Base-by-base conservation (phyloP, 129 eudicot species). In the Escallonia herrerae region DNA sequence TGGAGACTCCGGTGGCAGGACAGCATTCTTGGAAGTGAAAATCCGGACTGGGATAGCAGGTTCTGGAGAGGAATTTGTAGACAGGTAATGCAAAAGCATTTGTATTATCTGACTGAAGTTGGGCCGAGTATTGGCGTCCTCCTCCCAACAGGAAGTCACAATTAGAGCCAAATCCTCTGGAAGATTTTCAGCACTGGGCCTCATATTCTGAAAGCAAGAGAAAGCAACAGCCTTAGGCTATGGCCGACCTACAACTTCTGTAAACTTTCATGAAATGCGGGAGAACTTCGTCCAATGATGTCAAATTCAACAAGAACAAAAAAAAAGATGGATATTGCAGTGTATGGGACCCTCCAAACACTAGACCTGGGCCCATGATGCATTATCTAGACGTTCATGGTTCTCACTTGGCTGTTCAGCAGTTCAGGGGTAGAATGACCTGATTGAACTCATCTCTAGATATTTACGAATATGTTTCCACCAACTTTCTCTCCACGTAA, bases 91-190 rank as follows among this genome's bases (percentile, higher is more conserved):
- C 70, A 77, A 73, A 76, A 89, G 84, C 96, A 89, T 89, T 58
- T 85, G 87, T 55, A 85, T 85, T 67, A 89, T 89, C 60, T 89
- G 94, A 69, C 76, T 81, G 79, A 89, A 83, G 70, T 89, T 81
- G 64, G 96, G 96, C 15, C 94, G 83, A 53, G 72, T 73, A 71
- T 89, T 85, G 42, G 96, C 90, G 51, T 89, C 96, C 76, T 89
- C 96, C 69, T 76, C 79, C 96, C 96, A 89, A 72, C 96, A 89
- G 5, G 91, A 81, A 12, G 96, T 89, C 64, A 89, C 96, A 5
- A 83, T 85, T 74, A 62, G 33, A 50, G 94, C 94, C 74, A 89
- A 74, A 74, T 85, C 96, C 71, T 83, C 84, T 0, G 94, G 96
- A 39, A 89, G 94, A 47, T 77, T 84, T 48, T 89, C 96, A 14